phyloP scores from a whole-genome alignment of 495 filamentous ascomycete genomes.

The Durotheca rogersii region DNA sequence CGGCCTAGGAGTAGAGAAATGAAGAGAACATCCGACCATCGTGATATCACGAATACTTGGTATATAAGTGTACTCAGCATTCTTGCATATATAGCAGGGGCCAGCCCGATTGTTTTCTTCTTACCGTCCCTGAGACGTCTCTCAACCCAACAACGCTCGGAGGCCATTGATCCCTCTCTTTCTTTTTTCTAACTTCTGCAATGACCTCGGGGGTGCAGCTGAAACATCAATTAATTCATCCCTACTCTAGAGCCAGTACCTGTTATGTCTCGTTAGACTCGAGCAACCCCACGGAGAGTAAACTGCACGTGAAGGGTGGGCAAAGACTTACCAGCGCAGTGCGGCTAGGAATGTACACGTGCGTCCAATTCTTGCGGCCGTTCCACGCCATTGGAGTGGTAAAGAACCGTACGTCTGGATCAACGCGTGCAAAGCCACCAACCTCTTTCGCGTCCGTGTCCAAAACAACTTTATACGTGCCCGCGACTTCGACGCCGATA shows the following conservation, averaged over 20 bases:
- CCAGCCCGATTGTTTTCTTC: too few relatives aligned
- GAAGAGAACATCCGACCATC: too few relatives aligned
- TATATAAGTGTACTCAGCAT: too few relatives aligned
- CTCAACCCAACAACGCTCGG: too few relatives aligned
- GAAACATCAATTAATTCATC: background rate
- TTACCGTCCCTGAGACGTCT: too few relatives aligned
- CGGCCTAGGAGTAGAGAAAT: too few relatives aligned
- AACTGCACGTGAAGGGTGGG: background rate
- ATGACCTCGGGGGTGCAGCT: too few relatives aligned
- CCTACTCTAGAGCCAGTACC: slow-evolving; percentile 32
- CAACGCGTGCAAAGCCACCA: slow-evolving; percentile 77
- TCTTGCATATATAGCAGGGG: too few relatives aligned
- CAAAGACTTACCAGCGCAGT: slow-evolving; percentile 73
- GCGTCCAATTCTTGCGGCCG: slow-evolving; percentile 79
- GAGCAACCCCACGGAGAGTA: background rate
- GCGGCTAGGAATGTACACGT: slow-evolving; percentile 86
- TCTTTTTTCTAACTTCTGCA: too few relatives aligned
- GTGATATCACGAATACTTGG: too few relatives aligned
- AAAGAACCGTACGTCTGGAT: slow-evolving; percentile 79
- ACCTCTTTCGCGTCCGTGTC: slow-evolving; percentile 76
- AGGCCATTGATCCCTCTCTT: too few relatives aligned
- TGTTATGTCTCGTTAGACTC: slow-evolving; percentile 17
- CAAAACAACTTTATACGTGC: slow-evolving; percentile 86
- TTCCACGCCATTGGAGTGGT: slow-evolving; percentile 91
- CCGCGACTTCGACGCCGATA: slow-evolving; percentile 78